phyloP scores from a whole-genome alignment of 2,329 filamentous ascomycete genomes.

The Pseudogymnoascus sp. region DNA sequence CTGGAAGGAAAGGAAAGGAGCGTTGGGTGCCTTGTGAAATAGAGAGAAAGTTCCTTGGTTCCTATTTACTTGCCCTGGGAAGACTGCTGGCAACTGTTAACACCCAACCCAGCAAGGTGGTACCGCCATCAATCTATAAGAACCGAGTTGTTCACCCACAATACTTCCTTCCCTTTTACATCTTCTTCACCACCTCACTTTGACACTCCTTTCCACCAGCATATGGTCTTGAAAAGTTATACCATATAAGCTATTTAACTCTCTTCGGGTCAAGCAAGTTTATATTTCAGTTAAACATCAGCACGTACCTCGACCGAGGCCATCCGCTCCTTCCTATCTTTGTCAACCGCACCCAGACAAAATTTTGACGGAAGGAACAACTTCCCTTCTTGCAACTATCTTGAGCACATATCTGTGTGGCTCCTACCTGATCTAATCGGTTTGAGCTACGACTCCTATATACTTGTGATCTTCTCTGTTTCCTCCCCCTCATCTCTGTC shows the following conservation, averaged over 20 bases:
- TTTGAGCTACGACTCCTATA: slow-evolving; percentile 27
- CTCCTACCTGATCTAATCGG: slow-evolving; percentile 25
- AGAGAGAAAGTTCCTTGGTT: neutral
- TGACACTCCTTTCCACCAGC: neutral
- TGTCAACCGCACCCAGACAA: neutral
- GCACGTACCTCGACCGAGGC: neutral
- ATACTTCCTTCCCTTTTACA: neutral
- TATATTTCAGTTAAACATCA: slow-evolving; percentile 4
- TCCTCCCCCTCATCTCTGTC: slow-evolving; percentile 20
- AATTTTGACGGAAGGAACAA: neutral
- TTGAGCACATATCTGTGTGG: slow-evolving; percentile 11
- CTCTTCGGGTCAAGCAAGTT: neutral
- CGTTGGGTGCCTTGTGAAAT: neutral
- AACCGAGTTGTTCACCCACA: neutral
- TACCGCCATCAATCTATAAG: neutral
- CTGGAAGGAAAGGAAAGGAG: neutral
- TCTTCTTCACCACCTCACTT: neutral
- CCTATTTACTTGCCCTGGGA: neutral
- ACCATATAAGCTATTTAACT: slow-evolving; percentile 7
- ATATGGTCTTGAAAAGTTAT: neutral
- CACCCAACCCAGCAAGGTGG: neutral
- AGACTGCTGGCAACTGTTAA: neutral
- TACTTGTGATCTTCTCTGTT: slow-evolving; percentile 22
- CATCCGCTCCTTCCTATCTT: slow-evolving; percentile 6
- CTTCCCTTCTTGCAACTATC: slow-evolving; percentile 2